Evolutionary conservation across 192 early-diverging fungal genomes (phyloP).

Genomic region (Backusella liffmaniae): DNA sequence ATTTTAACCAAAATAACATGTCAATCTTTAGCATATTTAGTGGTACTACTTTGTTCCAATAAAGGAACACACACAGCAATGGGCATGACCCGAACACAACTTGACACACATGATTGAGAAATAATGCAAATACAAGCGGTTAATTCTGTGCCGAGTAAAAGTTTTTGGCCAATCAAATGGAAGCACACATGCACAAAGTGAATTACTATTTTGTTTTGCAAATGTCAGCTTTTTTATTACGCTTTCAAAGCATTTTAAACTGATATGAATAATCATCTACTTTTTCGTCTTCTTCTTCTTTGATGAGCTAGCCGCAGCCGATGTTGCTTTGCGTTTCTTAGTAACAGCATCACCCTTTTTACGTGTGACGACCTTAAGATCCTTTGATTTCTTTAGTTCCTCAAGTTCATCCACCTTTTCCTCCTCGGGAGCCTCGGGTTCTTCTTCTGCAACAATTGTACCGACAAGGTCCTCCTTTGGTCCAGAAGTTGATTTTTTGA

Average conservation of each 20-base stretch:
- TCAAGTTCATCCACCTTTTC: slow-evolving; percentile 21
- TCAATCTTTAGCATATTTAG: too few species aligned
- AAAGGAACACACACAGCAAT: too few species aligned
- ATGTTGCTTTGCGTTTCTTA: not conserved
- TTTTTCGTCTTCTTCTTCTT: not conserved
- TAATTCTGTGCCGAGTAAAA: not conserved
- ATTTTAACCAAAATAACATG: too few species aligned
- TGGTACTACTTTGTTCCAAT: too few species aligned
- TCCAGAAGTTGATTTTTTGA: slow-evolving; percentile 27
- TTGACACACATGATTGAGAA: not conserved
- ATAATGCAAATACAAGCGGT: not conserved
- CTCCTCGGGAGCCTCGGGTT: slow-evolving; percentile 42
- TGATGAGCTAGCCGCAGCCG: not conserved
- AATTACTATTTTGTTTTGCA: too few species aligned
- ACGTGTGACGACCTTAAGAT: not conserved
- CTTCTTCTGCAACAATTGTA: slow-evolving; percentile 57
- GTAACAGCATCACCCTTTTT: not conserved
- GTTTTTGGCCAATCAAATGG: not conserved
- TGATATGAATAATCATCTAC: not conserved
- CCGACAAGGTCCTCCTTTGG: slow-evolving; percentile 59
- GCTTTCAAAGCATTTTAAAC: not conserved
- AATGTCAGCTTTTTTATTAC: not conserved
- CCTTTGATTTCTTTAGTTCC: not conserved
- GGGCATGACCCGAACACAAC: too few species aligned
- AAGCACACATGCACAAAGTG: not conserved